Base-by-base conservation (phyloP, 192 early-diverging fungal genomes). In the Kickxella alabastrina region DNA sequence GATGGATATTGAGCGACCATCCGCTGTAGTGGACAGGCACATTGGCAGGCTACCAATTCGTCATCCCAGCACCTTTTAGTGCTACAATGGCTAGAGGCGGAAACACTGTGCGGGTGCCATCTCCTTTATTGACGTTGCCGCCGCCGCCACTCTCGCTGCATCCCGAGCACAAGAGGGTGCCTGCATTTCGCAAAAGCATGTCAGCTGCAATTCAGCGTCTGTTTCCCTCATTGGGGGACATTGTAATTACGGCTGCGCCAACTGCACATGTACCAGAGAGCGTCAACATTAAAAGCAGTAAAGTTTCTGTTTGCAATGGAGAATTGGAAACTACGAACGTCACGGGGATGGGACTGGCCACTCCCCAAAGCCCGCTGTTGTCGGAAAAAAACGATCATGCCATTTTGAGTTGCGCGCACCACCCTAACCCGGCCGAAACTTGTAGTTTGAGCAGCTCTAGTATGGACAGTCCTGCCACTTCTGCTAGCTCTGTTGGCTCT, bases 181-280 rank as follows among this genome's bases (percentile, higher is more conserved):
- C 36, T 35, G 23, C 36, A 12, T 22, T 43, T 17, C 62, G 62
- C 29, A 57, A 41, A 26, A 65, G 49, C 43, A 43, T 48, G n/a
- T 45, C 68, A 2, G 62, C 53, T 10, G 46, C 57, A 14, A 64
- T 72, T 28, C 57, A 50, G 14, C 62, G 69, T 6, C 43, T 72
- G 45, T 72, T 72, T 43, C 69, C 69, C 6, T 53, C 57, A 34
- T 54, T 72, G 37, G 29, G 49, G 19, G 49, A 52, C 36, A 49
- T 49, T 15, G 38, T 29, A 9, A 43, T 48, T 10, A 43, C 54
- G 43, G 26, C 29, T 45, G n/a, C n/a, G 22, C 43, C 17, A 45
- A 36, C 35, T 36, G 13, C 12, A 15, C 12, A 36, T n/a, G 13
- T 7, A 36, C 35, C 35, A 10, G 35, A 36, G 12, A 7, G 12